Percentiles rank a stretch among this genome's conserved stretches.
Evolutionary conservation across 768 basidiomycete species (phyloP).

Genomic region (Amanita pseudoporphyria): DNA sequence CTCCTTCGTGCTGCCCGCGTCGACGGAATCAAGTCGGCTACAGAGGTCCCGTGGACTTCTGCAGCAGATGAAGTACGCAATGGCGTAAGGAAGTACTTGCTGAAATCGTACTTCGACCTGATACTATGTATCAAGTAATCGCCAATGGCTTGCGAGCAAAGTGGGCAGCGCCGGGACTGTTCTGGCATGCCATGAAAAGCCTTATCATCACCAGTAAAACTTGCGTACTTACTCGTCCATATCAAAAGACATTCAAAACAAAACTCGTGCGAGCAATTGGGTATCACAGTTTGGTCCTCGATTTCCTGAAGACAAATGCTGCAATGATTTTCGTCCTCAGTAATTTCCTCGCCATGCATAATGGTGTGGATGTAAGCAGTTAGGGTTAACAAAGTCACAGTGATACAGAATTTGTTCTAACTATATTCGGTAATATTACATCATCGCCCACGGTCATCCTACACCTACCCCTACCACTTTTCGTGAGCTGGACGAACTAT

Average conservation of each 20-base stretch:
- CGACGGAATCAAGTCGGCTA: conserved; percentile 14
- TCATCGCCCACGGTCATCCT: too few species aligned
- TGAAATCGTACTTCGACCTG: conserved; percentile 73
- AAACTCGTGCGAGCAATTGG: conserved; percentile 85
- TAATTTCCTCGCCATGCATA: conserved; percentile 21
- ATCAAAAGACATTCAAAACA: conserved; percentile 86
- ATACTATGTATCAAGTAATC: conserved; percentile 74
- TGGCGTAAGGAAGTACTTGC: conserved; percentile 71
- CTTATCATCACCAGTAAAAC: background rate
- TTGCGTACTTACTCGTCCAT: conserved; percentile 64
- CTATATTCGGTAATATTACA: background rate
- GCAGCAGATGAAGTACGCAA: conserved; percentile 41
- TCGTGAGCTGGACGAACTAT: conserved; percentile 37
- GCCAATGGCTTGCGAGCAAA: conserved; percentile 61
- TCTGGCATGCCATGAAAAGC: conserved; percentile 28
- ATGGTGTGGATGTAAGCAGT: too few species aligned
- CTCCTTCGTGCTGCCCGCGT: conserved; percentile 23
- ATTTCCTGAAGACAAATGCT: conserved; percentile 80
- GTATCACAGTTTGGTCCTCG: conserved; percentile 71
- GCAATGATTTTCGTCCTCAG: conserved; percentile 52
- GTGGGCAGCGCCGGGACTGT: conserved; percentile 71
- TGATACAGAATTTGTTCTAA: background rate
- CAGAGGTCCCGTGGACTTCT: conserved; percentile 13
- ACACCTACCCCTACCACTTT: conserved; percentile 24
- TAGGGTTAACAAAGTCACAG: background rate